Base-by-base conservation (phyloP, 176 grass and related monocot genomes). In the Pontederia crassipes region DNA sequence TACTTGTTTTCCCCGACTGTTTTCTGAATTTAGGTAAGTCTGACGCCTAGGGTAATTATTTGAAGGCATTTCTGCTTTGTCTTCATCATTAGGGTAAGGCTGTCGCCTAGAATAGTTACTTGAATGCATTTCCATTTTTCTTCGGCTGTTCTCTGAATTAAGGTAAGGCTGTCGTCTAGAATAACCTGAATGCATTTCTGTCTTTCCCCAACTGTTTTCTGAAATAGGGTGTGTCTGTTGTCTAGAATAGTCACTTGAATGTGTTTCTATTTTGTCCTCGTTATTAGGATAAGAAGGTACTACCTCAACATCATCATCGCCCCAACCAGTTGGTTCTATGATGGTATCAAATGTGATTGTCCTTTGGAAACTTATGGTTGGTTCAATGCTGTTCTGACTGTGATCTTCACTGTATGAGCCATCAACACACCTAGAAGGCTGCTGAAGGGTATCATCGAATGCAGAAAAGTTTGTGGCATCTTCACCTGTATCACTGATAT, bases 321-420 rank as follows among this genome's bases (percentile, higher is more conserved):
- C 64, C 64, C 64, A 66, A 3, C 64, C 64, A 11, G 64, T 66
- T 8, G 49, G 20, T 49, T 51, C 20, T 50, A 66, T 66, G 49
- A 52, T 8, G 3, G 14, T 15, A 11, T 17, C 59, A 66, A 20
- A 3, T 56, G 20, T 26, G 3, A 26, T 4, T 24, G 20, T 27
- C 48, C 64, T 13, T 52, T 66, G 11, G 28, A 32, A 46, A 2
- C 32, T 14, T 5, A 26, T 50, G 64, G 14, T 66, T 66, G 64
- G 9, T 52, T 32, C 16, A 1, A 14, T 9, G 2, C 24, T 4
- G 4, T 16, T 9, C 28, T 66, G 27, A 53, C 28, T 29, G 2
- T 40, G 32, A 40, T 40, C 32, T 24, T 24, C 20, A 47, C 15
- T 48, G 11, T 18, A 2, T 49, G 45, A 40, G 4, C 32, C 10